phyloP scores from a whole-genome alignment of 139 green algal genomes.

The Chlamydomonas asymmetrica region DNA sequence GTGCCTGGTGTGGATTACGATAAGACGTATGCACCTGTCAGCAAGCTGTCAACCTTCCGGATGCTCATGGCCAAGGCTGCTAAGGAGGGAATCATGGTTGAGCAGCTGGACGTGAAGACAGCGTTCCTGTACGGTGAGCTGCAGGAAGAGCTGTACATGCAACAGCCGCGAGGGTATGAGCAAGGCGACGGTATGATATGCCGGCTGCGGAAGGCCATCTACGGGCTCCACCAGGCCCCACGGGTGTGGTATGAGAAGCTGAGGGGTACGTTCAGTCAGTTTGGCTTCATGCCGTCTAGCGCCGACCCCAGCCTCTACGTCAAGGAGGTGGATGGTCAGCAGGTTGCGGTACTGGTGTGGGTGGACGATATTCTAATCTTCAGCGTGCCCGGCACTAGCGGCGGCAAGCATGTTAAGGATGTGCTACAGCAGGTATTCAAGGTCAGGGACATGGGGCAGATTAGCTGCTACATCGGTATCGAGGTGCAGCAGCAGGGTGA shows the following conservation, averaged over 20 bases:
- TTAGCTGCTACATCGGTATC: neutral
- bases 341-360: constrained; percentile 18
- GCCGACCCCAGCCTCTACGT: constrained; percentile 37
- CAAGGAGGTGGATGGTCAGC: neutral
- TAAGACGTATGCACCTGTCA: constrained; percentile 13
- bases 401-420: too few species aligned
- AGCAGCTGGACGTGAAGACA: constrained; percentile 21
- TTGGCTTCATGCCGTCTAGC: constrained; percentile 27
- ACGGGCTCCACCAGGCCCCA: constrained; percentile 49
- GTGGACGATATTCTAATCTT: constrained; percentile 36
- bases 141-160: constrained; percentile 44
- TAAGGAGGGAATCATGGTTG: neutral
- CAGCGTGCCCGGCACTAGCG: too few species aligned
- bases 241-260: constrained; percentile 39
- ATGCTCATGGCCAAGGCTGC: constrained; percentile 1
- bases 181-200: constrained; percentile 3
- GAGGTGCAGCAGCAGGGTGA: neutral
- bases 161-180: constrained; percentile 36
- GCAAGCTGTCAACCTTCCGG: neutral
- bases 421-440: neutral
- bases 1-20: constrained; percentile 1
- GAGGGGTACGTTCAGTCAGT: neutral
- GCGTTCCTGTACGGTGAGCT: constrained; percentile 43
- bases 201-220: constrained; percentile 38
- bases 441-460: neutral